Conservation (phyloP, 2,329 filamentous ascomycete species). For the Alternaria brassicicola region DNA sequence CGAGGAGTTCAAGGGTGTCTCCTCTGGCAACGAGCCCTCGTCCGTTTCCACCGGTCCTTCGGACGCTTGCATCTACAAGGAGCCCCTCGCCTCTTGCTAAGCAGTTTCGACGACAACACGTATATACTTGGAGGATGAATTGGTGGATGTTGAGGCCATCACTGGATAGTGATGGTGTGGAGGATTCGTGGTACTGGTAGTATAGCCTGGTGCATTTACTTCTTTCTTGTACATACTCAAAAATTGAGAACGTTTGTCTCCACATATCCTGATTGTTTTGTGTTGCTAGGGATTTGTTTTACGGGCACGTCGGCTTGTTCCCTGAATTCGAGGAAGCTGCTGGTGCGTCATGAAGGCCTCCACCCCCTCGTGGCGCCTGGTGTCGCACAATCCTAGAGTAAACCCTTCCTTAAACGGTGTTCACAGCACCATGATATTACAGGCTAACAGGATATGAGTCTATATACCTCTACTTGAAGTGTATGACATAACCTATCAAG, state of each 20-base stretch:
- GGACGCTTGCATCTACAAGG: conserved; percentile 38
- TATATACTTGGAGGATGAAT: neutral
- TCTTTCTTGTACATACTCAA: conserved; percentile 21
- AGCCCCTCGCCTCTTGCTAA: conserved; percentile 30
- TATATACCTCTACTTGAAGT: neutral
- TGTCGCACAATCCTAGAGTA: neutral
- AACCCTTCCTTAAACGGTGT: neutral
- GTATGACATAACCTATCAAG: neutral
- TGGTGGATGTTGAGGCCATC: neutral
- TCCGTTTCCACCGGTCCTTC: conserved; percentile 33
- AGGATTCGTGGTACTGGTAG: conserved; percentile 14
- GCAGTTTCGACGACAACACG: neutral
- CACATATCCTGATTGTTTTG: neutral
- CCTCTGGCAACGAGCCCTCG: conserved; percentile 36
- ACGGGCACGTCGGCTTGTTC: too few species aligned
- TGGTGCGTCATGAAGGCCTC: too few species aligned
- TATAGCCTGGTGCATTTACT: conserved; percentile 10
- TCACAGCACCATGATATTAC: neutral
- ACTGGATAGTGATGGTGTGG: neutral
- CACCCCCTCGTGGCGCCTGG: too few species aligned
- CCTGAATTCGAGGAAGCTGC: too few species aligned
- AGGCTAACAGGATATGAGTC: neutral
- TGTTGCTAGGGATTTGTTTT: neutral
- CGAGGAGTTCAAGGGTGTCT: conserved; percentile 44
- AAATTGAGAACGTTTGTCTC: neutral